Percentiles rank a stretch among this genome's conserved stretches.
These are phyloP conservation scores for Trapa bicornis DNA, from an alignment of 345 rosid species.

Conservation along the genomic window DNA sequence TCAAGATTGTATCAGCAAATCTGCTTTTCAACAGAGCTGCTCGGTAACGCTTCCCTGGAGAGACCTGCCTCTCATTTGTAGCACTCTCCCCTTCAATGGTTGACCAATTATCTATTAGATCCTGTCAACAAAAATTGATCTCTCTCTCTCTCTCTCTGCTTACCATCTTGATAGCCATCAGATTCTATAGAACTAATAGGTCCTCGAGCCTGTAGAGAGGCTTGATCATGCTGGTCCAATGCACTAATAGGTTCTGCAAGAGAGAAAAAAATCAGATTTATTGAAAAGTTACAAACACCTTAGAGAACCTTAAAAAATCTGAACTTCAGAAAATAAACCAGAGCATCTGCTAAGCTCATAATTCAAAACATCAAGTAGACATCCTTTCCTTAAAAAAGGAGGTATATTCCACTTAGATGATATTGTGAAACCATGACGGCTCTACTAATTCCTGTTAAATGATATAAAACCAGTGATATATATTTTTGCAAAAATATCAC, in stretches of 20 bases:
- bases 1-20: constrained; percentile 88
- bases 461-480: background rate
- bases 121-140: constrained; percentile 15
- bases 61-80: constrained; percentile 50
- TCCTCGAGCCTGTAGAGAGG: constrained; percentile 35
- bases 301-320: background rate
- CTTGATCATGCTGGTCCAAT: constrained; percentile 42
- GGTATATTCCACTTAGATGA: background rate
- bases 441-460: background rate
- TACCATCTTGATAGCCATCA: constrained; percentile 65
- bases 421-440: background rate
- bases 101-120: constrained; percentile 24
- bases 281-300: background rate
- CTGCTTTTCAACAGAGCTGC: constrained; percentile 71
- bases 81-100: constrained; percentile 58
- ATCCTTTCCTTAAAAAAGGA: background rate
- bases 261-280: background rate
- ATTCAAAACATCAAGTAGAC: background rate
- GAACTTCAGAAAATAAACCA: background rate
- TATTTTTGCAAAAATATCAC: background rate
- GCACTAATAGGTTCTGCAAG: constrained; percentile 44
- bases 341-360: background rate
- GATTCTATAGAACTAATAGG: constrained; percentile 29
- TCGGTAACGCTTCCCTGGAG: constrained; percentile 74
- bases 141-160: constrained; percentile 21